Base-by-base conservation (phyloP, 2,329 filamentous ascomycete species). In the Penicillium oxalicum region DNA sequence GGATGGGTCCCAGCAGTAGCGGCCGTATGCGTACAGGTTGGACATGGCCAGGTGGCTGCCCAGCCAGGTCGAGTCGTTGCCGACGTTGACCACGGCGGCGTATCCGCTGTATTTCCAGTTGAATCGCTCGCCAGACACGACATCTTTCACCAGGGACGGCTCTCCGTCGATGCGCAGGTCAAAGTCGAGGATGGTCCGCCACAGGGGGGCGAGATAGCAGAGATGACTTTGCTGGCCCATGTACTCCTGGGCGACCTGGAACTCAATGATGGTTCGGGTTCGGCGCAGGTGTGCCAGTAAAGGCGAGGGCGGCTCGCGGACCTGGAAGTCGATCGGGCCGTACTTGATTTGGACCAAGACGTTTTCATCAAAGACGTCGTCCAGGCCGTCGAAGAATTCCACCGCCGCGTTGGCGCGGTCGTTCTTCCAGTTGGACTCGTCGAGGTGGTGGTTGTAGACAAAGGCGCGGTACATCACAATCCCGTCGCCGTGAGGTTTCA, bases 331-430 rank as follows among this genome's bases (percentile, higher is more conserved):
- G 50, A 87, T 87, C 0, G 84, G 83, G 0, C 85, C 84, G 53
- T 84, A 86, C 65, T 88, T 88, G 66, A 88, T 82, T 61, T 88
- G 84, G 2, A 88, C 74, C 0, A 88, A 74, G 0, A 87, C 83
- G 40, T 88, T 88, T 40, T 83, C 80, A 24, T 84, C 80, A 48
- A 88, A 88, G 50, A 82, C 64, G 4, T 75, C 78, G 57, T 88
- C 84, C 0, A 87, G 74, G 0, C 74, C 72, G 12, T 79, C 71
- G 63, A 88, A 87, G 65, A 79, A 86, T 1, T 87, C 73, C 0
- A 86, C 81, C 0, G 82, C 83, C 0, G 83, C 84, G 47, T 86
- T 87, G 1, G 84, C 85, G 2, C 85, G 78, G 61, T 88, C 85
- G 1, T 77, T 77, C 44, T 76, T 80, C 82, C 83, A 87, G 61